Percentiles rank a stretch among this genome's conserved stretches.
Conservation (phyloP, 179 eudicot genomes). For the Dionaea muscipula region DNA sequence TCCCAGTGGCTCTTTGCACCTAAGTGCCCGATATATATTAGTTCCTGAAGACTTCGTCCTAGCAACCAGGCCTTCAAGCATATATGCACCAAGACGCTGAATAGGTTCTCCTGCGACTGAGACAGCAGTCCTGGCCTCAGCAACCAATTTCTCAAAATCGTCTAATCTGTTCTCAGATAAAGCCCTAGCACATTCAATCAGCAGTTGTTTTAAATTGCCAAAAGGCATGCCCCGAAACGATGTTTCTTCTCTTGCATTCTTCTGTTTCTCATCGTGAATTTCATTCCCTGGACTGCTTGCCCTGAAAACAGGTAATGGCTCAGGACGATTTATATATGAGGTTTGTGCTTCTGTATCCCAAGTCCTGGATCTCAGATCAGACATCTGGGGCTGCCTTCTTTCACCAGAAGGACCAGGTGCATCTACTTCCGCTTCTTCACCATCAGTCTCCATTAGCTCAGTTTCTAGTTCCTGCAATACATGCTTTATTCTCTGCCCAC, state of each 20-base stretch:
- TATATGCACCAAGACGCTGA: constrained; percentile 89
- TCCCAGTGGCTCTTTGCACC: constrained; percentile 72
- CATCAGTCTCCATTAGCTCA: constrained; percentile 52
- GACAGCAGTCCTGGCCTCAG: constrained; percentile 43
- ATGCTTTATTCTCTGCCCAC: constrained; percentile 27
- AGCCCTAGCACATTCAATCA: constrained; percentile 68
- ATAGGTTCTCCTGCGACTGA: constrained; percentile 77
- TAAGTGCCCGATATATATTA: constrained; percentile 63
- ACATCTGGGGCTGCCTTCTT: constrained; percentile 22
- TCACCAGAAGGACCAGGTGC: constrained; percentile 20
- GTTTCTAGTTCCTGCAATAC: constrained; percentile 54
- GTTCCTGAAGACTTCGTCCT: constrained; percentile 66
- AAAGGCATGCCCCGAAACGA: constrained; percentile 25
- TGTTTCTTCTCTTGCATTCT: constrained; percentile 23
- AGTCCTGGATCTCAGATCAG: constrained; percentile 15
- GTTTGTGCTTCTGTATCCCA: constrained; percentile 14
- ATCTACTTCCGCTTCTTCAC: constrained; percentile 27
- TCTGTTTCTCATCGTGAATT: constrained; percentile 28
- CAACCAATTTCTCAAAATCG: constrained; percentile 48
- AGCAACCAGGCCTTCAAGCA: constrained; percentile 82
- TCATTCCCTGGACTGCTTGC: constrained; percentile 15
- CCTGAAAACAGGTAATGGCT: constrained; percentile 18
- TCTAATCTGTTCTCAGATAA: constrained; percentile 47
- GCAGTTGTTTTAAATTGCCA: constrained; percentile 40
- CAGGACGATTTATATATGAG: constrained; percentile 17